Evolutionary conservation across 2,329 filamentous ascomycete genomes (phyloP), one percentile per base, ranked within the genome.

Genomic region (Venturia carpophila): DNA sequence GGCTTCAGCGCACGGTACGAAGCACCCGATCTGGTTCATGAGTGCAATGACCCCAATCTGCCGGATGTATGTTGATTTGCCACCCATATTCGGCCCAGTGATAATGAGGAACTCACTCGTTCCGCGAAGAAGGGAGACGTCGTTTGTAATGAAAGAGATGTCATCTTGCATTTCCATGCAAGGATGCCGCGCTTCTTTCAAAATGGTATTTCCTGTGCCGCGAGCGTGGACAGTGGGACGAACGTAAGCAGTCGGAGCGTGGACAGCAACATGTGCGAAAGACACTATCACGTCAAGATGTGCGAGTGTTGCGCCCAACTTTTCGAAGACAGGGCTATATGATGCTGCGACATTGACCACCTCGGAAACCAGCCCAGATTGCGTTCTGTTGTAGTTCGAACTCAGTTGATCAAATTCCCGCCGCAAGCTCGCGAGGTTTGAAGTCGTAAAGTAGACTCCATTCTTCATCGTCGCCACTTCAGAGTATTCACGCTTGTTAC

Each of bases 161-260:
- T 99, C 94, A 71, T 99, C 95, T 77, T 99, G 94, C 85, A 97
- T 92, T 75, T 99, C 94, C 85, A 99, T 90, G 74, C 94, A 99
- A 0, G 95, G 95, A 73, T 99, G 94, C 13, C 95, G 89, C 2
- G 94, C 91, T 78, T 96, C 95, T 69, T 87, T 90, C n/a, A 99
- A 83, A 27, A 95, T 79, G 0, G 94, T 99, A 71, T 92, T 88
- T 3, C 93, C 94, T 60, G 90, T 86, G 37, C 93, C 94, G 41
- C 94, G 90, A 13, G 87, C 82, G 73, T 99, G 92, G 73, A 99
- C 92, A 73, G 85, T 95, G 5, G 94, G 94, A 30, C 93, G 86
- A 7, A 95, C 89, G 74, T 99, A 99, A 6, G 91, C 88, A 0
- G 89, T 91, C 1, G 94, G 94, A 0, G 95, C 94, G 73, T 97